Base-by-base conservation (phyloP, 257 asterid species). In the Solanum chiquidenum region DNA sequence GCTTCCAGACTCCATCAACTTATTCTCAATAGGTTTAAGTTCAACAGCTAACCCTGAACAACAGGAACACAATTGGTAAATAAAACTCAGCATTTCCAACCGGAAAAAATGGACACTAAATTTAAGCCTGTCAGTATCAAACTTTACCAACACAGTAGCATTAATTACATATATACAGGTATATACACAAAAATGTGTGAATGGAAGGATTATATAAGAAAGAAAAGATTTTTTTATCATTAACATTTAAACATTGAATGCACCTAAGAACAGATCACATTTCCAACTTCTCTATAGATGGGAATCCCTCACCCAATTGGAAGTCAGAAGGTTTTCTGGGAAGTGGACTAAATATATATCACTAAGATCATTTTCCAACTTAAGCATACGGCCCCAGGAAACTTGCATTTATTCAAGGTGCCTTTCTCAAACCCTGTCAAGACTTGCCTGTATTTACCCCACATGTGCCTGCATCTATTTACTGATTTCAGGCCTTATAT, bases 1-100 rank as follows among this genome's bases (percentile, higher is more conserved):
- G 91, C 96, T 94, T 91, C 99, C 99, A 72, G 89, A 90, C 73
- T 95, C 98, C 95, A 93, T 93, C 94, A 91, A 88, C 58, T 92
- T 93, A 8, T 90, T 91, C 86, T 91, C 94, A 88, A 96, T 94
- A 60, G 94, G 95, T 91, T 88, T 88, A 92, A 94, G 87, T 91
- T 93, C 91, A 88, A 92, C 86, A 20, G 92, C 92, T 84, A 96
- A 87, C 89, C 96, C 99, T 95, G 97, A 83, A 89, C 31, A 25
- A 49, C 77, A 88, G 52, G 64, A 90, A 52, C 83, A 85, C 68
- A 85, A 83, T 16, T 23, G 52, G 87, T 88, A 42, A 89, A 82
- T 77, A 44, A 29, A 35, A 88, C 64, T 29, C 73, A 25, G 87
- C 55, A 29, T 83, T 80, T 75, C 46, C 90, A 85, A 84, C 66